Evolutionary conservation across 192 early-diverging fungal species (phyloP), one percentile per base, ranked within the genome.

Genomic region (Coemansia sp.): DNA sequence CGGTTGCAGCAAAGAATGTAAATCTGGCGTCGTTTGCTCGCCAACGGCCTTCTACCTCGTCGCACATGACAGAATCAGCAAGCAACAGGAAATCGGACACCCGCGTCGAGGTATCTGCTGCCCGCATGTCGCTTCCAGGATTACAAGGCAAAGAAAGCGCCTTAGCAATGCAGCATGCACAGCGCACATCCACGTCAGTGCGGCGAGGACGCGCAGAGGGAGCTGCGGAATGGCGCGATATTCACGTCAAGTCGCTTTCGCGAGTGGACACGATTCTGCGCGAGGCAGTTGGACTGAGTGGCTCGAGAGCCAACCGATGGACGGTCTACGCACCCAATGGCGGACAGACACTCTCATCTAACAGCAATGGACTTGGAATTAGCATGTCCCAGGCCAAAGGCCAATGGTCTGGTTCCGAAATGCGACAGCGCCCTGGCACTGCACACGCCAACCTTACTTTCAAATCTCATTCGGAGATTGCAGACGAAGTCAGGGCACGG

Each of bases 241-340:
- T 81, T 41, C 78, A 81, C 31, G 78, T 70, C 19, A 67, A 81
- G 67, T 81, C 78, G 28, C 56, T 81, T 19, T 62, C 64, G 28
- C 69, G 78, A 1, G 78, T 81, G 24, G 73, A 81, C 51, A 66
- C 69, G 53, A 81, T 81, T 48, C 63, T 81, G 52, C 78, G 78
- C 54, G 78, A 72, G 61, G 78, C 73, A 21, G 73, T 73, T 2
- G 78, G 78, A 6, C 66, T 81, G 23, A 28, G 67, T 5, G 44
- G 49, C 14, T 16, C 58, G 34, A 7, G 4, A 23, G 26, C 61
- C 48, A 56, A 49, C 3, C 49, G 71, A 8, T 60, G 62, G 71
- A 62, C 70, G n/a, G 56, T 64, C 24, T 61, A 63, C 22, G 34
- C 55, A 7, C 51, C 59, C 7, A 14, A 49, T 7, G 60, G 53